phyloP scores from a whole-genome alignment of 1,284 basidiomycete genomes.

The Microbotryum saponariae region DNA sequence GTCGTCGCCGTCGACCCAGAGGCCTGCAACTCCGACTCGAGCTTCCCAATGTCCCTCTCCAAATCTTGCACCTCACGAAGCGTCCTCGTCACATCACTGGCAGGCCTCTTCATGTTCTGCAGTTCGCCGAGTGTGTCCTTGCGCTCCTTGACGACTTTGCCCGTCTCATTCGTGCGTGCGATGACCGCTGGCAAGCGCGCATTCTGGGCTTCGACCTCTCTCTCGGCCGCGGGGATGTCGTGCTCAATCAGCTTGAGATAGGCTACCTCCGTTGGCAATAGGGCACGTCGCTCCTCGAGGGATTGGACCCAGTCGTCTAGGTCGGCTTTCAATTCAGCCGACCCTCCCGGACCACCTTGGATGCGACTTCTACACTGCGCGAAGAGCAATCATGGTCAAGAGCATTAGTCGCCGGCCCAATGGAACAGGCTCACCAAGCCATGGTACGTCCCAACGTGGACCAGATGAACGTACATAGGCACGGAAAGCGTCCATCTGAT shows the following conservation, averaged over 20 bases:
- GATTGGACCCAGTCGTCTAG: slow-evolving; percentile 57
- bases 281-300: slow-evolving; percentile 52
- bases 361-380: slow-evolving; percentile 21
- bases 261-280: slow-evolving; percentile 49
- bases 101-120: slow-evolving; percentile 56
- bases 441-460: neutral
- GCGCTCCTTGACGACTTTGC: slow-evolving; percentile 51
- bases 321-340: slow-evolving; percentile 47
- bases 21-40: slow-evolving; percentile 59
- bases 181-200: neutral
- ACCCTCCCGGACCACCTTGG: slow-evolving; percentile 27
- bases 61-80: slow-evolving; percentile 60
- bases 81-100: slow-evolving; percentile 55
- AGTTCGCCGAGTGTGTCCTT: slow-evolving; percentile 54
- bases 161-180: slow-evolving; percentile 5
- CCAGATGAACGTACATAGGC: slow-evolving; percentile 33
- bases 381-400: neutral
- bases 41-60: slow-evolving; percentile 54
- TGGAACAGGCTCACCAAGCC: too few species aligned
- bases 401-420: too few species aligned
- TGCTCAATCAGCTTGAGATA: slow-evolving; percentile 49
- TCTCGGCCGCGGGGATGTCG: slow-evolving; percentile 53
- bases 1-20: slow-evolving; percentile 69
- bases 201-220: slow-evolving; percentile 30
- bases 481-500: slow-evolving; percentile 47